A percentile compares a stretch with the other conserved stretches of the same genome.
Conservation (phyloP, 805 yeast species). For the Wickerhamomyces alni region DNA sequence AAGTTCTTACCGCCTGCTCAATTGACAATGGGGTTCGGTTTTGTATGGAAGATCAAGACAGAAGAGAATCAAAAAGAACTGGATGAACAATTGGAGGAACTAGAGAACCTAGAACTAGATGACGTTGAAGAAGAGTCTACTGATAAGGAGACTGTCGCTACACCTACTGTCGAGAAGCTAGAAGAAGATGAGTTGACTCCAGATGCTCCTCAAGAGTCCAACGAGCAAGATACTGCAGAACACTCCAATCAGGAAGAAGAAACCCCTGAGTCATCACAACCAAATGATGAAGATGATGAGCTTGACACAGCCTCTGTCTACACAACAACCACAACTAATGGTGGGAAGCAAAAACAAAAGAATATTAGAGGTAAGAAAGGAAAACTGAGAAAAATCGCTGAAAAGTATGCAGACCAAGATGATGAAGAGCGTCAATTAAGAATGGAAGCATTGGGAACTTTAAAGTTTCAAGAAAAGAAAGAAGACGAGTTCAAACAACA, state of each 20-base stretch:
- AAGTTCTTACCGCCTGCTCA: slow-evolving; percentile 72
- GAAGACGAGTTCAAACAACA: slow-evolving; percentile 30
- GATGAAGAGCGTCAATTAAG: slow-evolving; percentile 75
- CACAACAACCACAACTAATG: slow-evolving; percentile 1
- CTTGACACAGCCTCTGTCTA: neutral
- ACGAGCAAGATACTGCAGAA: slow-evolving; percentile 10
- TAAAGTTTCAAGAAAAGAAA: slow-evolving; percentile 47
- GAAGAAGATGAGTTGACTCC: neutral
- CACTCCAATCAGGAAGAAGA: slow-evolving; percentile 4
- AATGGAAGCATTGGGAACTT: slow-evolving; percentile 79
- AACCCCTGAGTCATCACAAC: neutral
- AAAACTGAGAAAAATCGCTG: slow-evolving; percentile 73
- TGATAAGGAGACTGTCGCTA: no score
- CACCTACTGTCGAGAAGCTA: no score
- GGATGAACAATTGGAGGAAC: slow-evolving; percentile 20
- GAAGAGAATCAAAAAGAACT: slow-evolving; percentile 39
- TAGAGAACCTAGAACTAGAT: slow-evolving; percentile 12
- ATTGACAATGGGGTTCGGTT: slow-evolving; percentile 83
- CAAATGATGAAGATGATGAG: slow-evolving; percentile 1
- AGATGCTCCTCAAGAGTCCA: no score
- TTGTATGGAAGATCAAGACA: slow-evolving; percentile 66
- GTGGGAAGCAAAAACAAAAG: slow-evolving; percentile 21
- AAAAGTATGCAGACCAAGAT: slow-evolving; percentile 87
- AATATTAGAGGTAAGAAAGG: slow-evolving; percentile 80
- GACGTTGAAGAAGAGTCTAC: slow-evolving; percentile 3